A percentile compares a stretch with the other conserved stretches of the same genome.
Evolutionary conservation across 2,329 filamentous ascomycete species (phyloP).

Genomic region (Colletotrichum sp.): DNA sequence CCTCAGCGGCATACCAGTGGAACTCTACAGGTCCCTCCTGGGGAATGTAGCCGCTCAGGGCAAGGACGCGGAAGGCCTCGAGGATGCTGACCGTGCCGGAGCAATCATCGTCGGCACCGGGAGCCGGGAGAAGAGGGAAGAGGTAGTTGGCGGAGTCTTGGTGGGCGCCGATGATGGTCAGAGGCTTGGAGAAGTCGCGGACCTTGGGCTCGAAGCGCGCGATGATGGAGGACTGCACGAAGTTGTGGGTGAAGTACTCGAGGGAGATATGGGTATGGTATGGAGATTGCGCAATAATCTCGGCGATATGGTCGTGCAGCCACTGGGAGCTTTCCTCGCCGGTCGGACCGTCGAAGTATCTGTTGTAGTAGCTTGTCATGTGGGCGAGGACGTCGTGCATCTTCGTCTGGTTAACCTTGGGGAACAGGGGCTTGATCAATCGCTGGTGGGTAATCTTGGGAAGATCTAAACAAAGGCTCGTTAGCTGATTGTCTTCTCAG

Average conservation of each 20-base stretch:
- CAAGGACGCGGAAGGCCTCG: conserved; percentile 71
- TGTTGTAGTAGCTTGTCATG: conserved; percentile 65
- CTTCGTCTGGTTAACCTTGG: conserved; percentile 64
- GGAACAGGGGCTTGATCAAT: conserved; percentile 60
- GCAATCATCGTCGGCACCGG: conserved; percentile 77
- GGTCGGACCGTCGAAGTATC: conserved; percentile 52
- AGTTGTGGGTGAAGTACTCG: conserved; percentile 66
- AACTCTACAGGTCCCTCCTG: conserved; percentile 64
- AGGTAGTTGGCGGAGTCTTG: conserved; percentile 79
- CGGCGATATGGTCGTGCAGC: conserved; percentile 39
- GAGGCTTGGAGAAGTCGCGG: conserved; percentile 33
- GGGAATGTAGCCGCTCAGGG: conserved; percentile 43
- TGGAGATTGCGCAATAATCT: conserved; percentile 36
- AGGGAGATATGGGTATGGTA: conserved; percentile 41
- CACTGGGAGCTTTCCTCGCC: conserved; percentile 37
- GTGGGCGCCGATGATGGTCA: conserved; percentile 69
- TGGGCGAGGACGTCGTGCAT: conserved; percentile 69
- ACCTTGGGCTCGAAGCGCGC: conserved; percentile 62
- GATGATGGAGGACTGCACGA: conserved; percentile 75
- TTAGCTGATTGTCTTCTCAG: not conserved
- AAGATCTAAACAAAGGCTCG: conserved; percentile 26
- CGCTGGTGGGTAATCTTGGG: conserved; percentile 51
- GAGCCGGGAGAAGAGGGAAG: conserved; percentile 70
- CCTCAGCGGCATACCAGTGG: conserved; percentile 83
- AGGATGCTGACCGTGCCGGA: conserved; percentile 76